These are phyloP conservation scores for Nannizzia gypsea DNA, from an alignment of 2,329 filamentous ascomycete genomes.

Conservation along the genomic window DNA sequence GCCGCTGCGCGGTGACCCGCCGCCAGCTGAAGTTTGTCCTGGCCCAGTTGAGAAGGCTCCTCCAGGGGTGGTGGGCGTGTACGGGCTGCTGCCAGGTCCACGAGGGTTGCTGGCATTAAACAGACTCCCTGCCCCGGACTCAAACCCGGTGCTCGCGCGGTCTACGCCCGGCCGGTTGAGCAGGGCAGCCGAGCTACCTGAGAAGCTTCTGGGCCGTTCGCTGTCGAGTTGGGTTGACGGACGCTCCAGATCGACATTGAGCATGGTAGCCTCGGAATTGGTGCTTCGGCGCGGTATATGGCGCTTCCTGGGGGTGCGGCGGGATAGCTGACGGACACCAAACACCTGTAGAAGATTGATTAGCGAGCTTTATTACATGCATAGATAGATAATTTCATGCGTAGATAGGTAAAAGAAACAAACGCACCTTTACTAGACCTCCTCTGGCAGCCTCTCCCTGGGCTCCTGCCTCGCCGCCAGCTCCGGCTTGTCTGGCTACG, in stretches of 20 bases:
- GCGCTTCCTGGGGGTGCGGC: conserved; percentile 53
- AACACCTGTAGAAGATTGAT: conserved; percentile 48
- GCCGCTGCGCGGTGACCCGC: conserved; percentile 31
- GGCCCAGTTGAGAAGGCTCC: conserved; percentile 54
- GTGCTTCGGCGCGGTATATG: conserved; percentile 62
- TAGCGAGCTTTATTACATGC: neutral
- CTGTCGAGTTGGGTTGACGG: conserved; percentile 47
- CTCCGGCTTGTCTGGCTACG: conserved; percentile 66
- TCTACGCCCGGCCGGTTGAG: conserved; percentile 22
- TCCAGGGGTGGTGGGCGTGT: conserved; percentile 61
- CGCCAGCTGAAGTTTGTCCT: conserved; percentile 38
- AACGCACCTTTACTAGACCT: conserved; percentile 60
- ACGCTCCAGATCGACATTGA: conserved; percentile 55
- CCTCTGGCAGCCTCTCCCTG: conserved; percentile 59
- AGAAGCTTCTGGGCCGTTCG: conserved; percentile 47
- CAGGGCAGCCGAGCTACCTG: conserved; percentile 51
- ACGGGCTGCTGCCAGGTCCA: conserved; percentile 49
- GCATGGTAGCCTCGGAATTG: conserved; percentile 69
- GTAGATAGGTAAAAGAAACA: neutral
- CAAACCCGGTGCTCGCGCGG: conserved; percentile 27
- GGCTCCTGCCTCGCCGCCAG: conserved; percentile 53
- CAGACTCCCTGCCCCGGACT: conserved; percentile 35
- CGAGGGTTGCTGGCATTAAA: conserved; percentile 40
- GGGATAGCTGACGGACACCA: conserved; percentile 76
- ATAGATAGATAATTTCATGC: neutral